Conservation (phyloP, 257 asterid species). For the Parsonsia alboflavescens region DNA sequence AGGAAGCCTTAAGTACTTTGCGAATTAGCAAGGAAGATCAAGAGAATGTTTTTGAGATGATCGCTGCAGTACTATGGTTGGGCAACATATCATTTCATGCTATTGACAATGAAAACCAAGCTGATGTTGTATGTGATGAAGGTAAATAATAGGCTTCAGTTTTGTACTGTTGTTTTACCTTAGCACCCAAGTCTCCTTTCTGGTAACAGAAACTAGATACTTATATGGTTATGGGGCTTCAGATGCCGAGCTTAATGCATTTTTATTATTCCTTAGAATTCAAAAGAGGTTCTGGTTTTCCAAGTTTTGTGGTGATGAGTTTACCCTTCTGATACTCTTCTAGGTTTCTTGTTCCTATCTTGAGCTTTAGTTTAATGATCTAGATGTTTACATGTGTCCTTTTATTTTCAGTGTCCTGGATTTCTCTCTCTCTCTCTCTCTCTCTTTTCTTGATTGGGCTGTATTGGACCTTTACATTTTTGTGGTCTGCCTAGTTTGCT, state of each 20-base stretch:
- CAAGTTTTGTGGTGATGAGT: neutral
- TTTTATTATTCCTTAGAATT: neutral
- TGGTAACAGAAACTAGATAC: neutral
- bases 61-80: constrained; percentile 92
- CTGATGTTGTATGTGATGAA: constrained; percentile 74
- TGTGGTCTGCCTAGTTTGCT: neutral
- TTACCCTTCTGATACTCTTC: neutral
- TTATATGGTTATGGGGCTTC: neutral
- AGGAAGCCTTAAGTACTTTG: constrained; percentile 68
- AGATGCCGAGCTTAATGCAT: neutral
- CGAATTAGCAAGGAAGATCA: constrained; percentile 69
- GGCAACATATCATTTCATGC: constrained; percentile 84
- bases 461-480: neutral
- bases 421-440: neutral
- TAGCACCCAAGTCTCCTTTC: neutral
- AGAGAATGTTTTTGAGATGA: constrained; percentile 70
- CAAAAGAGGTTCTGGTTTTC: neutral
- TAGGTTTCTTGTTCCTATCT: neutral
- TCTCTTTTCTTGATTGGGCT: neutral
- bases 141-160: constrained; percentile 34
- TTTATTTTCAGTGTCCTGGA: neutral
- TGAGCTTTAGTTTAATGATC: neutral
- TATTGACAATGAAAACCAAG: constrained; percentile 56
- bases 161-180: neutral
- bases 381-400: neutral